phyloP scores from a whole-genome alignment of 768 basidiomycete genomes.

The Rhodocollybia butyracea region DNA sequence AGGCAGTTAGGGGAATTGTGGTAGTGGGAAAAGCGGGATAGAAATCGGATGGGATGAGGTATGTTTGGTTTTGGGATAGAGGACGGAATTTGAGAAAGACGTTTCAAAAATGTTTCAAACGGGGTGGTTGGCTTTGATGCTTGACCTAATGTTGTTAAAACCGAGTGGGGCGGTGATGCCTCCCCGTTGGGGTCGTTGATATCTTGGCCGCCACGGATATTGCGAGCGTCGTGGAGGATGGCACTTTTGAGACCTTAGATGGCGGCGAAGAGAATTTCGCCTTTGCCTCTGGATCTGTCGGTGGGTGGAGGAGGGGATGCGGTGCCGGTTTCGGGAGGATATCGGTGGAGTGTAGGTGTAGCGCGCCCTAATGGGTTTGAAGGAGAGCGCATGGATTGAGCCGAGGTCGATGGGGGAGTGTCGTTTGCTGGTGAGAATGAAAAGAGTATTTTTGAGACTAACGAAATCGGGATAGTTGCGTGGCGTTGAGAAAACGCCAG shows the following conservation, averaged over 20 bases:
- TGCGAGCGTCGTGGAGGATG: constrained; percentile 73
- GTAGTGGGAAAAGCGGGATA: constrained; percentile 61
- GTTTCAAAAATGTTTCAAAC: constrained; percentile 64
- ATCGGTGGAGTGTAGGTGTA: constrained; percentile 8
- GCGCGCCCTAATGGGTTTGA: background rate
- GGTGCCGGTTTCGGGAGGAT: constrained; percentile 16
- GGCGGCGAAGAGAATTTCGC: constrained; percentile 48
- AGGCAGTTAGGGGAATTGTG: constrained; percentile 59
- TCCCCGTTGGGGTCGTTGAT: constrained; percentile 40
- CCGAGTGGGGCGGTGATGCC: constrained; percentile 15
- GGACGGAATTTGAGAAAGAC: constrained; percentile 62
- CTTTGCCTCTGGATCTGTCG: constrained; percentile 15
- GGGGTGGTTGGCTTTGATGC: constrained; percentile 66
- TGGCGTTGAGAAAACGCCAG: too few relatives aligned
- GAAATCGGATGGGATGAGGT: constrained; percentile 68
- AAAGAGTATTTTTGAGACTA: constrained; percentile 8
- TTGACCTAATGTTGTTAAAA: constrained; percentile 4
- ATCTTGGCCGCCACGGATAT: constrained; percentile 55
- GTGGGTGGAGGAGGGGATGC: background rate
- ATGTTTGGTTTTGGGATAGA: constrained; percentile 39
- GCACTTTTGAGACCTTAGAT: constrained; percentile 67
- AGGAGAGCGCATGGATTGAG: constrained; percentile 1
- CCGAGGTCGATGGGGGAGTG: constrained; percentile 9
- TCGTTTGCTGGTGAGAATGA: constrained; percentile 13
- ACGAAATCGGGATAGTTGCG: constrained; percentile 7